phyloP scores from a whole-genome alignment of 106 monocot genomes.

The Dendrobium officinale region DNA sequence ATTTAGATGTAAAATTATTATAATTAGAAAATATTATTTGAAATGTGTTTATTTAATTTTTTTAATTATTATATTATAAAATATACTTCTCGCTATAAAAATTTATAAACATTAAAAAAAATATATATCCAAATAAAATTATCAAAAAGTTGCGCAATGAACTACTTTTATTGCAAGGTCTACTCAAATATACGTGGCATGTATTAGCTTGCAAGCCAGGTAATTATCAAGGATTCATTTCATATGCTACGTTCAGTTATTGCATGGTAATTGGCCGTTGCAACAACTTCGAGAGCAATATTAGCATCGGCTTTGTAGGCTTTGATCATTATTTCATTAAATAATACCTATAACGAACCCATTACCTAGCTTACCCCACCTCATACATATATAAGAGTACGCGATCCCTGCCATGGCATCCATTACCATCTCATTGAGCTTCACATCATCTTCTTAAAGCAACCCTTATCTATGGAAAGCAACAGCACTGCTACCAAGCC shows the following conservation, averaged over 20 bases:
- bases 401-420: background rate
- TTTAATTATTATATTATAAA: no score
- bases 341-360: background rate
- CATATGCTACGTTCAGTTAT: background rate
- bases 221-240: background rate
- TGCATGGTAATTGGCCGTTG: slow-evolving; percentile 4
- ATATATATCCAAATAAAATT: no score
- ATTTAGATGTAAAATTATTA: no score
- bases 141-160: background rate
- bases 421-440: background rate
- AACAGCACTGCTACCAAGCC: background rate
- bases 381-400: background rate
- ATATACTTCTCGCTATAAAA: no score
- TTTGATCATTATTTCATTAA: background rate
- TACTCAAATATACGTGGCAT: background rate
- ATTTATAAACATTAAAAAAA: no score
- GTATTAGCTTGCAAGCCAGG: background rate
- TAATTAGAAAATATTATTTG: no score
- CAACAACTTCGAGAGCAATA: slow-evolving; percentile 9
- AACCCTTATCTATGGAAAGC: background rate
- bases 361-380: slow-evolving; percentile 1
- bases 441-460: background rate
- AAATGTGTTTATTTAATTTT: no score
- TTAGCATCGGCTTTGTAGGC: background rate
- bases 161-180: background rate